These are phyloP conservation scores for Cystofilobasidium macerans DNA, from an alignment of 768 basidiomycete species.

Conservation along the genomic window DNA sequence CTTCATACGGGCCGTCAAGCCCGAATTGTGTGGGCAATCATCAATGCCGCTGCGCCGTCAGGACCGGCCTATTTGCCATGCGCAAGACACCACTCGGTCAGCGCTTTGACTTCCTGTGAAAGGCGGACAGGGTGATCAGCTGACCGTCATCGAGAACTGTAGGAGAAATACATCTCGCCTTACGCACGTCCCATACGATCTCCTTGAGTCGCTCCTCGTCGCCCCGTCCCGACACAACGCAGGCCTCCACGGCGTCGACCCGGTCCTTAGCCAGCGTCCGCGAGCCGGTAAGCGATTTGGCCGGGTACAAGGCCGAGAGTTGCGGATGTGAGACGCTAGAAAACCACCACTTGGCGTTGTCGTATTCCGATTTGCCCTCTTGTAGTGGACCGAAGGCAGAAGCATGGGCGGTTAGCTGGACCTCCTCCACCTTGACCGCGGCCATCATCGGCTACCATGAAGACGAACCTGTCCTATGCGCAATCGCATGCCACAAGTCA, in stretches of 20 bases:
- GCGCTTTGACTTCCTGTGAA: no score
- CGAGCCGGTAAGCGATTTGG: not conserved
- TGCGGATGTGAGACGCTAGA: not conserved
- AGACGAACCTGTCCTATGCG: not conserved
- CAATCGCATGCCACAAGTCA: not conserved
- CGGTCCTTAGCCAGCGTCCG: not conserved
- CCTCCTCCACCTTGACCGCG: not conserved
- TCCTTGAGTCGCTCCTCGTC: not conserved
- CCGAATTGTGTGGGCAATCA: no score
- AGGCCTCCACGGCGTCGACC: not conserved
- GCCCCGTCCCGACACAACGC: not conserved
- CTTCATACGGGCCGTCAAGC: no score
- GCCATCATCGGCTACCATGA: not conserved
- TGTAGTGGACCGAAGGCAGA: not conserved
- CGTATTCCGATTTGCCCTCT: not conserved
- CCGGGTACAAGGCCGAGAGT: not conserved
- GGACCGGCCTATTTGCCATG: no score
- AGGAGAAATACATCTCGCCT: not conserved
- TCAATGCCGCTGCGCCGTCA: no score
- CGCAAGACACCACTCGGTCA: no score
- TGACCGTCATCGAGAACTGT: not conserved
- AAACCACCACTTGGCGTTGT: not conserved
- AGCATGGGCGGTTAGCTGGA: not conserved
- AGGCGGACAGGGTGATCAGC: no score
- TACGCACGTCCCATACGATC: not conserved